Conservation (phyloP, 306 rosid genomes). For the Gastrolobium villosum region DNA sequence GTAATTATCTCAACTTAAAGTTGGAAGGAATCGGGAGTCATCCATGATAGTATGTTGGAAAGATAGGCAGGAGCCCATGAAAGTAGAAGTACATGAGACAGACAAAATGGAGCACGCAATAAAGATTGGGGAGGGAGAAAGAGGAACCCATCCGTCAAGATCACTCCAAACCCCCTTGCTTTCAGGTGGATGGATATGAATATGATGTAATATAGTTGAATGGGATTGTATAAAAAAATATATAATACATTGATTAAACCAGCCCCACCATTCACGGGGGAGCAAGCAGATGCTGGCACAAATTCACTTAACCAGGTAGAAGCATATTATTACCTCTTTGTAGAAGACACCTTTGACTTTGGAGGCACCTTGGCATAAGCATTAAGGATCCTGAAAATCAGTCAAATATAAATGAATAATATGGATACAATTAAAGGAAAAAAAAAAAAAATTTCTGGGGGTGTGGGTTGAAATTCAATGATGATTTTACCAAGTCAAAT, state of each 20-base stretch:
- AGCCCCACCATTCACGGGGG: slow-evolving; percentile 30
- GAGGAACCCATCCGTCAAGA: neutral
- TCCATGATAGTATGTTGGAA: neutral
- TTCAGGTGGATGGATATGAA: slow-evolving; percentile 30
- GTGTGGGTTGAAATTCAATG: neutral
- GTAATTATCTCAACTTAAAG: slow-evolving; percentile 6
- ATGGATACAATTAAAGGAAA: neutral
- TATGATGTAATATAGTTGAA: slow-evolving; percentile 7
- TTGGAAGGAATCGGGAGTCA: neutral
- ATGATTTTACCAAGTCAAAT: slow-evolving; percentile 32
- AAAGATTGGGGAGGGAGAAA: slow-evolving; percentile 1
- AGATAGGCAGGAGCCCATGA: neutral
- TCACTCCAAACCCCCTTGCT: slow-evolving; percentile 10
- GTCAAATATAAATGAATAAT: slow-evolving; percentile 26
- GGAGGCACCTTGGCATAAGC: slow-evolving; percentile 71
- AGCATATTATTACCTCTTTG: slow-evolving; percentile 62
- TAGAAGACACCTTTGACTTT: slow-evolving; percentile 64
- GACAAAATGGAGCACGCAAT: slow-evolving; percentile 3
- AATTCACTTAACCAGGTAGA: slow-evolving; percentile 1
- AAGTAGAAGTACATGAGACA: neutral
- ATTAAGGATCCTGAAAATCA: slow-evolving; percentile 65
- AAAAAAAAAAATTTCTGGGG: neutral
- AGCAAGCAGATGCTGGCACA: slow-evolving; percentile 17
- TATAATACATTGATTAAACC: slow-evolving; percentile 14
- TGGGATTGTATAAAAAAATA: neutral